Conservation (phyloP, 495 filamentous ascomycete genomes). For the Melanomma pulvis-pyrius region DNA sequence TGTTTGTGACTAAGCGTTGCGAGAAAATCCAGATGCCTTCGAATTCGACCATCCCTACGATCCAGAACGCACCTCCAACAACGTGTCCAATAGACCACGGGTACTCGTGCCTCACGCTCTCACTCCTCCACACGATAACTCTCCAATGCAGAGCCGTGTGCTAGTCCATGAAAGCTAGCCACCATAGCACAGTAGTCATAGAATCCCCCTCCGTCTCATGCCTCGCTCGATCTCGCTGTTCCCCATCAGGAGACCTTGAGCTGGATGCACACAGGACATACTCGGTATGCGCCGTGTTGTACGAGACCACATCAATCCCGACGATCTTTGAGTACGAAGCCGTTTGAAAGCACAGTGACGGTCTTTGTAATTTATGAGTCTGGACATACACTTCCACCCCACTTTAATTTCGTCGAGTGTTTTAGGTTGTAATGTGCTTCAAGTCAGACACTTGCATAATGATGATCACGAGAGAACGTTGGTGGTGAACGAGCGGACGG, state of each 20-base stretch:
- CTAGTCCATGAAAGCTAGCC: not conserved
- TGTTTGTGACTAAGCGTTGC: not conserved
- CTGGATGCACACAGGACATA: constrained; percentile 39
- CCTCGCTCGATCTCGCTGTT: constrained; percentile 42
- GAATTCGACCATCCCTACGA: not conserved
- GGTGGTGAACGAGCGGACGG: not conserved
- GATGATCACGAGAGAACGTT: not conserved
- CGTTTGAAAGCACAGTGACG: constrained; percentile 14
- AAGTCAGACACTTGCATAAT: not conserved
- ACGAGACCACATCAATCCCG: constrained; percentile 42
- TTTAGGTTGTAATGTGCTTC: not conserved
- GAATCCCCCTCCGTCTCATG: constrained; percentile 40
- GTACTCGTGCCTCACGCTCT: too few relatives aligned
- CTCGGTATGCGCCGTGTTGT: constrained; percentile 19
- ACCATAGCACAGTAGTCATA: not conserved
- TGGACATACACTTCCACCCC: constrained; percentile 28
- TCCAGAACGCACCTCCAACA: too few relatives aligned
- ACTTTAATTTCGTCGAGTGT: not conserved
- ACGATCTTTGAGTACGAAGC: constrained; percentile 47
- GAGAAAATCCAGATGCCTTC: not conserved
- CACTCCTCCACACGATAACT: too few relatives aligned
- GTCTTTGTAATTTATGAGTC: constrained; percentile 45
- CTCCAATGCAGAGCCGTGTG: not conserved
- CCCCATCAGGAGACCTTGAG: constrained; percentile 42
- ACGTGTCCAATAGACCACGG: too few relatives aligned